These are phyloP conservation scores for Candida xiaguanensis DNA, from an alignment of 805 yeast species.

Conservation along the genomic window DNA sequence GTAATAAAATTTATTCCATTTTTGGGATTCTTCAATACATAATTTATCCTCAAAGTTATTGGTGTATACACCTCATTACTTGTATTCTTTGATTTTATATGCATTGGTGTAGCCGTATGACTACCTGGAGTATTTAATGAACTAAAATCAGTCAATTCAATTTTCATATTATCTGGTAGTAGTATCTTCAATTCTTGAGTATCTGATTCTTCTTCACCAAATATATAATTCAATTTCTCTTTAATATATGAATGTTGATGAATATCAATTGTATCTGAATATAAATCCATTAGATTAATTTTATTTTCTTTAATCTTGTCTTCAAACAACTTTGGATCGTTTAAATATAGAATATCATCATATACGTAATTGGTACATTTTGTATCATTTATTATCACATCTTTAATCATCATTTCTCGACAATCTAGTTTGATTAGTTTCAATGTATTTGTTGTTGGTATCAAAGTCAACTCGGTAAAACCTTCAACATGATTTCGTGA, in stretches of 20 bases:
- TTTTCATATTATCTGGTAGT: conserved; percentile 63
- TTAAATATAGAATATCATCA: conserved; percentile 48
- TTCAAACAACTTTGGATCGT: conserved; percentile 28
- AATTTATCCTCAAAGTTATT: conserved; percentile 64
- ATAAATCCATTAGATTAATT: conserved; percentile 39
- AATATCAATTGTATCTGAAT: conserved; percentile 36
- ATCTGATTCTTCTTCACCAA: conserved; percentile 36
- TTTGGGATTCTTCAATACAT: conserved; percentile 58
- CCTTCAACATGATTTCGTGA: conserved; percentile 60
- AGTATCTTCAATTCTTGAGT: conserved; percentile 64
- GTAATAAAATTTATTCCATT: conserved; percentile 78
- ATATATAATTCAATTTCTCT: conserved; percentile 49
- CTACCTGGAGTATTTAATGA: conserved; percentile 25
- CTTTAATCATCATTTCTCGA: conserved; percentile 63
- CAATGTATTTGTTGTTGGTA: conserved; percentile 62
- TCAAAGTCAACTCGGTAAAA: conserved; percentile 74
- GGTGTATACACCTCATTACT: conserved; percentile 57
- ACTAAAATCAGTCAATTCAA: conserved; percentile 39
- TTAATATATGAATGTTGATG: conserved; percentile 60
- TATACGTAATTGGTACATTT: conserved; percentile 53
- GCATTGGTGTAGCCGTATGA: conserved; percentile 31
- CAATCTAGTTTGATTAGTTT: conserved; percentile 71
- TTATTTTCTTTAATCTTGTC: conserved; percentile 20
- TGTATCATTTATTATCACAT: conserved; percentile 57
- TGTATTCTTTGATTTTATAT: conserved; percentile 34